Evolutionary conservation across 331 rosid genomes (phyloP), one percentile per base, ranked within the genome.

Genomic region (Stylosanthes scabra): DNA sequence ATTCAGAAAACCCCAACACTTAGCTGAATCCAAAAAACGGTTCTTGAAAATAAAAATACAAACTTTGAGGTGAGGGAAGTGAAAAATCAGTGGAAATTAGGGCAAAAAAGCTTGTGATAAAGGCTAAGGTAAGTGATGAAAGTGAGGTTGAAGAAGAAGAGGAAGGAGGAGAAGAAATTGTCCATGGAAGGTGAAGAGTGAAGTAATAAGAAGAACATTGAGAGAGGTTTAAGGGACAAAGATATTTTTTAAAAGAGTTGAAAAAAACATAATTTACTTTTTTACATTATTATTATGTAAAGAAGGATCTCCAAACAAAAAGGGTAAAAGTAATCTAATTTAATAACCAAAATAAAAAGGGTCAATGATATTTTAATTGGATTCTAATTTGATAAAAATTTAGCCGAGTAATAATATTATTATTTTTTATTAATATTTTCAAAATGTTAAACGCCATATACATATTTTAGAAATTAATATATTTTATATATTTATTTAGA

Each of bases 1-100:
- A 86, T 89, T 87, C 27, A 75, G 86, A 46, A 80, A 77, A 13
- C 29, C 78, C 79, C 79, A 52, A 15, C 47, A 74, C 68, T 13
- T 25, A 63, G 29, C 68, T 63, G 39, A 66, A 76, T 65, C 61
- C 41, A 34, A 71, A 71, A 68, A 68, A 2, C 47, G 62, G 61
- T 46, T 75, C 46, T 75, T 56, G 65, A 69, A 47, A 66, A 49
- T 3, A 34, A 34, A 47, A 47, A 47, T 47, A 47, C 68, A 60
- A 27, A 66, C 68, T n/a, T 57, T 60, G 27, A 55, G 52, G 2
- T 61, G 50, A 63, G 54, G 74, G 28, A 64, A 27, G 69, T 74
- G 60, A n/a, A 9, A 52, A 52, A 6, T 20, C 9, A 52, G 1
- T 9, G 9, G 28, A 52, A 52, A 6, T 52, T 52, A n/a, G 58